A percentile compares a stretch with the other conserved stretches of the same genome.
Evolutionary conservation across 768 basidiomycete genomes (phyloP).

Genomic region (Tricholoma matsutake): DNA sequence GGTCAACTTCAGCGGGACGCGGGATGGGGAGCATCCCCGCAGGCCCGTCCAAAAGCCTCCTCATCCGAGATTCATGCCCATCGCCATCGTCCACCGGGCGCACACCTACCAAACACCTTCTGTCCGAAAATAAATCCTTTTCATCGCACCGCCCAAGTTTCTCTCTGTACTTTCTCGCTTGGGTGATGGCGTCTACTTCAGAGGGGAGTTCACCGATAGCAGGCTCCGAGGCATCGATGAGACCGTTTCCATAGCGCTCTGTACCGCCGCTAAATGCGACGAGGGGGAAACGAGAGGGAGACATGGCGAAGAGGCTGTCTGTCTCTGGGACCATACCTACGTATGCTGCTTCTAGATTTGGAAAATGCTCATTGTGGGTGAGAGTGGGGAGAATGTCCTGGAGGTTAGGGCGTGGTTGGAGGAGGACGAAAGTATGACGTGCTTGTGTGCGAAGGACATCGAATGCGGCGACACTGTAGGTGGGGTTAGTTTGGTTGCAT

Average conservation of each 20-base stretch:
- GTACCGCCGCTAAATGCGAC: conserved; percentile 59
- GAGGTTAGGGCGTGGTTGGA: conserved; percentile 80
- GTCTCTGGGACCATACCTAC: conserved; percentile 75
- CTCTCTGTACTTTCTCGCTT: conserved; percentile 34
- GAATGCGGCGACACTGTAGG: conserved; percentile 73
- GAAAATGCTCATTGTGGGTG: conserved; percentile 33
- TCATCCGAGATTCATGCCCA: conserved; percentile 40
- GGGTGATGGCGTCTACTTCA: conserved; percentile 41
- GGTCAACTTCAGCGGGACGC: conserved; percentile 2
- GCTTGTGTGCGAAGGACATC: conserved; percentile 54
- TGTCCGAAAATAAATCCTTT: conserved; percentile 30
- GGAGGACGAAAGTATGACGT: conserved; percentile 67
- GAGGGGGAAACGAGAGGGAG: conserved; percentile 75
- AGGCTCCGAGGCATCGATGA: conserved; percentile 23
- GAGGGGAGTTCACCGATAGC: background rate
- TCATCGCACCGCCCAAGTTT: conserved; percentile 10
- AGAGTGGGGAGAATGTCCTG: conserved; percentile 69
- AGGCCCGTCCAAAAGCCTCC: conserved; percentile 59
- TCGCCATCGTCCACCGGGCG: conserved; percentile 50
- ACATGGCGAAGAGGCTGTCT: conserved; percentile 82
- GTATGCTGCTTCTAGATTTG: conserved; percentile 66
- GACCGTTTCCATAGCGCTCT: conserved; percentile 14
- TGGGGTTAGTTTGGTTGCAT: background rate
- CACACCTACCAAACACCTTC: conserved; percentile 63
- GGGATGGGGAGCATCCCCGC: conserved; percentile 20